A percentile compares a stretch with the other conserved stretches of the same genome.
These are phyloP conservation scores for Escovopsis sp. DNA, from an alignment of 2,329 filamentous ascomycete species.

Conservation along the genomic window DNA sequence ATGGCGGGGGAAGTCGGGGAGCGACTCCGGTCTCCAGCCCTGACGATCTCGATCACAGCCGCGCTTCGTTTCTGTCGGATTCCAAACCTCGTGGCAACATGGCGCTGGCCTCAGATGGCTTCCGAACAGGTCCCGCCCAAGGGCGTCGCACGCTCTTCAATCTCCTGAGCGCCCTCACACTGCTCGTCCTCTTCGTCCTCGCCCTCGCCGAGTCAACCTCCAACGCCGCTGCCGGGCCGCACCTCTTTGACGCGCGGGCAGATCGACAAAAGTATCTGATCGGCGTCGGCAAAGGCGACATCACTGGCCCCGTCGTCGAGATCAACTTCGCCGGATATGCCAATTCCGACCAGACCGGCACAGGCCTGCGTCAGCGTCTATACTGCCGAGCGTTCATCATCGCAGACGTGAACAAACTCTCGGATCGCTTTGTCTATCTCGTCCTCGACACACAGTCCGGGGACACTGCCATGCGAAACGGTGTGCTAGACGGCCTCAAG, in stretches of 20 bases:
- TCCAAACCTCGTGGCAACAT: conserved; percentile 3
- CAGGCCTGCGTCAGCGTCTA: conserved; percentile 71
- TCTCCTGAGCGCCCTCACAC: conserved; percentile 4
- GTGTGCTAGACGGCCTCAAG: conserved; percentile 63
- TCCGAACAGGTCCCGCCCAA: conserved; percentile 1
- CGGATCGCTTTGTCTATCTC: conserved; percentile 70
- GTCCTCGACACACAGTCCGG: conserved; percentile 78
- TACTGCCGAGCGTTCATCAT: conserved; percentile 86
- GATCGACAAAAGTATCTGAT: conserved; percentile 29
- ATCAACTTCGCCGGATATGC: conserved; percentile 89
- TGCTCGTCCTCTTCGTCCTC: conserved; percentile 5
- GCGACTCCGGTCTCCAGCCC: neutral
- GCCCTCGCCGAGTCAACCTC: neutral
- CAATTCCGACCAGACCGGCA: conserved; percentile 65
- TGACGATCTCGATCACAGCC: neutral
- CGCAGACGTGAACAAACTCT: conserved; percentile 46
- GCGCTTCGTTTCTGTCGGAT: neutral
- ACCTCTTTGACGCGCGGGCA: conserved; percentile 1
- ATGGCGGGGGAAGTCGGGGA: neutral
- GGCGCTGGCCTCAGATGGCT: conserved; percentile 1
- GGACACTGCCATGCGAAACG: conserved; percentile 75
- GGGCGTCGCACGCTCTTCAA: neutral
- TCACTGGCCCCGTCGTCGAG: conserved; percentile 67
- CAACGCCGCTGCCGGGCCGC: conserved; percentile 1
- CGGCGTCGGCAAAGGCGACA: conserved; percentile 42